Evolutionary conservation across 495 filamentous ascomycete genomes (phyloP), one percentile per base, ranked within the genome.

Genomic region (Neurospora sp.): DNA sequence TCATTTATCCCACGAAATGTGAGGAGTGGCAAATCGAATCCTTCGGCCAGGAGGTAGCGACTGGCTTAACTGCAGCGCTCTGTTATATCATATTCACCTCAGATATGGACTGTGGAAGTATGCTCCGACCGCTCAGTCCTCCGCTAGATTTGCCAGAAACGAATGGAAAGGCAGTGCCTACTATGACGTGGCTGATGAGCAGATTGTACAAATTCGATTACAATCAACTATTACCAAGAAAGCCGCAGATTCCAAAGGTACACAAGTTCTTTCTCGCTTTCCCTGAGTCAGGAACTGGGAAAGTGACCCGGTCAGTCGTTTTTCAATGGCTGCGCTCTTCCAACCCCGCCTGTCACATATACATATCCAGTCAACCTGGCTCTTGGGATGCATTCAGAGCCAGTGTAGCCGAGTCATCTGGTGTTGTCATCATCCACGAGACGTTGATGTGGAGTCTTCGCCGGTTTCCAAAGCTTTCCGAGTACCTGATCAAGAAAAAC

Each of bases 1-100:
- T 86, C 6, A 72, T 85, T 1, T 85, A 84, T 72, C 81, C 84
- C 37, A 74, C 80, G 9, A 79, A 79, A 9, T 83, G 82, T 71
- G 78, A 83, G 4, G 78, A 78, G 2, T 86, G 84, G 84, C 77
- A 79, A 37, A 69, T 69, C 23, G 75, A 80, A 11, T 39, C 54
- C 16, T 48, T 77, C 4, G 72, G 74, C 39, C 31, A 74, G 14
- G 78, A 79, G 31, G 74, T 77, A 31, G 5, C 74, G 16, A 75
- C 73, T 37, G 72, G 76, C 0, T 48, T 77, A 12, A 79, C 75
- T 41, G 74, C 75, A 16, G 39, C 74, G 18, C 79, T 86, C 35
- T 75, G 78, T 10, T 82, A 83, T 71, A 66, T 80, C 16, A 81
- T 85, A 4, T 86, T 82, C 71, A 38, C 42, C 66, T 78, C 81